A percentile compares a stretch with the other conserved stretches of the same genome.
phyloP scores from a whole-genome alignment of 768 basidiomycete species.

The Xerocomus brunneocitrinus region DNA sequence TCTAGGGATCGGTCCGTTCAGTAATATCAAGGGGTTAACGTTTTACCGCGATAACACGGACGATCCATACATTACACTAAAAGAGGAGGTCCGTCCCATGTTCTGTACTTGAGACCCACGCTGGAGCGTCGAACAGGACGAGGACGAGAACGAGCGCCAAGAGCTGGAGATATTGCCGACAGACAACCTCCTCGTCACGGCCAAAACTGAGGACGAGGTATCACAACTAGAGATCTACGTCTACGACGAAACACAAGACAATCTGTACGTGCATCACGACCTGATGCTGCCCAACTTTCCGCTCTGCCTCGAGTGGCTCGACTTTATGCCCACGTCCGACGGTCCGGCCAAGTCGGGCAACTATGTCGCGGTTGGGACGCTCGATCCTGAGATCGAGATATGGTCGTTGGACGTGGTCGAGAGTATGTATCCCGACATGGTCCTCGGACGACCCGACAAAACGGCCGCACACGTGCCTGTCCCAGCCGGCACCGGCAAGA shows the following conservation, averaged over 20 bases:
- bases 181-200: slow-evolving; percentile 88
- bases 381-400: slow-evolving; percentile 98
- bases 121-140: slow-evolving; percentile 22
- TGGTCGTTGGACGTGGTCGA: slow-evolving; percentile 95
- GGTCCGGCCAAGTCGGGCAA: slow-evolving; percentile 55
- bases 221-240: slow-evolving; percentile 95
- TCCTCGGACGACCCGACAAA: slow-evolving; percentile 86
- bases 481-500: slow-evolving; percentile 90
- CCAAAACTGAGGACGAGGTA: slow-evolving; percentile 95
- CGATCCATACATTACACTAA: slow-evolving; percentile 95
- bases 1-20: slow-evolving; percentile 75
- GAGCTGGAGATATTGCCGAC: slow-evolving; percentile 86
- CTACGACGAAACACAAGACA: slow-evolving; percentile 66
- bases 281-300: slow-evolving; percentile 97
- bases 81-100: slow-evolving; percentile 69
- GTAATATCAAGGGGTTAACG: slow-evolving; percentile 90
- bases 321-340: slow-evolving; percentile 72
- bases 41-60: slow-evolving; percentile 90
- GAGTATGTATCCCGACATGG: slow-evolving; percentile 86
- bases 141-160: slow-evolving; percentile 77
- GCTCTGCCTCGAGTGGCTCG: slow-evolving; percentile 98
- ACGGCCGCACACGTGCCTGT: slow-evolving; percentile 74
- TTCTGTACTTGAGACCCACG: background rate
- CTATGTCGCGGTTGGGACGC: slow-evolving; percentile 93
- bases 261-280: slow-evolving; percentile 95